Evolutionary conservation across 2,329 filamentous ascomycete species (phyloP), one percentile per base, ranked within the genome.

Genomic region (Trichoderma sp.): DNA sequence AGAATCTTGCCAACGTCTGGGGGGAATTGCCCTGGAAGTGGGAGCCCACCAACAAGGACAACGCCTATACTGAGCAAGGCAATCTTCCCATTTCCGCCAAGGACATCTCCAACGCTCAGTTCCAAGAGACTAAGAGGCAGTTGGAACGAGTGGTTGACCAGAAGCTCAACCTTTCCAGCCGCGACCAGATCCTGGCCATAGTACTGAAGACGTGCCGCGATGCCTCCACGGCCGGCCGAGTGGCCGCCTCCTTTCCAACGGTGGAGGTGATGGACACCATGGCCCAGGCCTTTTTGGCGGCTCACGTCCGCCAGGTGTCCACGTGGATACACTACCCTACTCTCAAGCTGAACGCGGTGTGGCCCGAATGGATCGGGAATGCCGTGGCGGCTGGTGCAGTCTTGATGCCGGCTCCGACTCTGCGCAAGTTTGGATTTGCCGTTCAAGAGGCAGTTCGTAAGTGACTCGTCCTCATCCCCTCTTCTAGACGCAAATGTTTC

Each of bases 131-230:
- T 55, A 70, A 75, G 50, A 75, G 75, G 66, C 73, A 73, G 28
- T 68, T 79, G 19, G 75, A 79, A 67, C 76, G 78, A 54, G 75
- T 82, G 14, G 70, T 81, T 47, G 71, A 74, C 3, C 80, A 83
- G 48, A 80, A 76, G 51, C 69, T 85, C 19, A 78, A 82, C 30
- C 72, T 76, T 26, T 76, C 81, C 6, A 80, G 78, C 21, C 82
- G 87, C 3, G 89, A 92, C 73, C 82, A 82, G 54, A 82, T 90
- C 1, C 77, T 92, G 63, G 87, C 84, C 12, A 81, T 90, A 65
- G 83, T 91, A 1, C 76, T 91, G 43, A 80, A 82, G 57, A 86
- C 83, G 4, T 88, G 84, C 69, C 83, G 82, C 54, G 78, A 78
- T 45, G 78, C 79, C 68, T 76, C 77, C 70, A 83, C 74, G 76